Evolutionary conservation across 2,329 filamentous ascomycete species (phyloP), one percentile per base, ranked within the genome.

Genomic region (Cordyceps tenuipes): DNA sequence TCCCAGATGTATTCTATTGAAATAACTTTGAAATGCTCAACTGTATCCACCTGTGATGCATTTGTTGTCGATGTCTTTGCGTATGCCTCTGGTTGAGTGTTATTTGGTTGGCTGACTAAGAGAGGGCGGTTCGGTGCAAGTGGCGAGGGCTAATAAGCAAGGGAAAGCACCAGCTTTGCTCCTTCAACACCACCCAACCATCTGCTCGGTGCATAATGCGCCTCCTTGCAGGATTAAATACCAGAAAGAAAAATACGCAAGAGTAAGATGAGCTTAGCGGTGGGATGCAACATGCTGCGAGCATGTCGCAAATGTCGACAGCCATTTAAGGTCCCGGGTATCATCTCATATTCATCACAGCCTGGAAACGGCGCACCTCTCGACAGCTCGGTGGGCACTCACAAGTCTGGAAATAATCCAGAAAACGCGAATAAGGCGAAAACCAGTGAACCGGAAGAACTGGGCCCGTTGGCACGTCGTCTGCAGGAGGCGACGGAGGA

Each of bases 401-500:
- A n/a, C n/a, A 41, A 60, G 13, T 29, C 62, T 29, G 12, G 43
- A 54, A 61, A 59, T 19, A 54, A 51, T 15, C 52, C 62, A 6
- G 36, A 61, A 53, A 26, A 48, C 10, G 53, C 53, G 26, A 63
- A 3, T 15, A 34, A 34, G 1, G 12, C 59, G 34, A 47, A 13
- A 21, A 2, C 17, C 15, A 49, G 57, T 17, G 15, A 55, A 31
- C 21, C 23, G 21, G 49, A 36, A 1, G 68, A 71, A 50, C 63
- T 61, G 3, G 79, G 81, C 0, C 71, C 79, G 26, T 78, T 87
- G 79, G 73, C 81, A 9, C 77, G 82, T 43, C 81, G 82, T 17
- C 75, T 88, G 9, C 75, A 82, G 62, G 77, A 86, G 66, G 84
- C 85, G 1, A 87, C 85, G 1, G 84, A 87, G 65, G 83, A 87